Evolutionary conservation across 2,329 filamentous ascomycete genomes (phyloP).

Genomic region (Chrysoporthe puriensis): DNA sequence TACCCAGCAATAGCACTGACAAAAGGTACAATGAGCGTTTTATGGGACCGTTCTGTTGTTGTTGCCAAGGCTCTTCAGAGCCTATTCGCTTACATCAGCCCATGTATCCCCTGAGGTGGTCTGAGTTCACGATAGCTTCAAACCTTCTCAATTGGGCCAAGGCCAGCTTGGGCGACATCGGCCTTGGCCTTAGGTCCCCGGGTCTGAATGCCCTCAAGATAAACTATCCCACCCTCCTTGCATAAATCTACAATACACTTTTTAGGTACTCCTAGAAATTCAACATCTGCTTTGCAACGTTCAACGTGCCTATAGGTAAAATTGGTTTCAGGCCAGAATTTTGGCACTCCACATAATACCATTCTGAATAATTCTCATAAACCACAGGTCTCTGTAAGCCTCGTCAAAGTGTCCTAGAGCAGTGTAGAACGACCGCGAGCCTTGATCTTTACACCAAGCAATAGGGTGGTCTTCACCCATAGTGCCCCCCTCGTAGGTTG

Average conservation of each 20-base stretch:
- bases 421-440: conserved; percentile 45
- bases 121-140: no score
- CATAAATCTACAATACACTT: no score
- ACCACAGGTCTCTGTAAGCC: conserved; percentile 42
- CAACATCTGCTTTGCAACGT: no score
- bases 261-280: no score
- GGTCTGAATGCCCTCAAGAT: no score
- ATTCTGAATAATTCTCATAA: conserved; percentile 33
- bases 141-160: no score
- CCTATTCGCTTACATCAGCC: no score
- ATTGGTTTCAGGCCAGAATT: not conserved
- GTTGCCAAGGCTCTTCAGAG: no score
- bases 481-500: conserved; percentile 40
- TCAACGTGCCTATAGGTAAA: not conserved
- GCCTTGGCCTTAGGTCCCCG: no score
- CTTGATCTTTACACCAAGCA: conserved; percentile 45
- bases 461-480: conserved; percentile 45
- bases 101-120: no score
- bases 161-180: no score
- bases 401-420: conserved; percentile 47
- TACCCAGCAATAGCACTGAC: not conserved
- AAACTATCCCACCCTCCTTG: no score
- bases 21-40: not conserved
- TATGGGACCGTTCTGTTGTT: not conserved
- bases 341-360: conserved; percentile 36